Percentiles rank a stretch among this genome's conserved stretches.
Conservation (phyloP, 768 basidiomycete species). For the Tricholoma flavovirens region DNA sequence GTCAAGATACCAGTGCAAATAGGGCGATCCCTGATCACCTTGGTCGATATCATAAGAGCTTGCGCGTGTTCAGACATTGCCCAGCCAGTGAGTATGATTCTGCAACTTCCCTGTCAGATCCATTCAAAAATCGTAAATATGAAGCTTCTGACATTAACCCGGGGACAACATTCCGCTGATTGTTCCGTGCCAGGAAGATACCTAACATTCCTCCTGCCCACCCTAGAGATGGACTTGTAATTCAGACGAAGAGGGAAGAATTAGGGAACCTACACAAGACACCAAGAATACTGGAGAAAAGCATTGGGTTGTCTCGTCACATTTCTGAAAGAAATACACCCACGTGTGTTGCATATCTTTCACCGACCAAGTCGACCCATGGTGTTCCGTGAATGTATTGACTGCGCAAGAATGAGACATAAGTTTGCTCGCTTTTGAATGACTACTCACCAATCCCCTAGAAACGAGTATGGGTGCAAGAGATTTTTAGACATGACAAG, state of each 20-base stretch:
- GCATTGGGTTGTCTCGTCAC: background rate
- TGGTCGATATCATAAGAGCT: conserved; percentile 76
- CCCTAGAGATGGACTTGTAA: conserved; percentile 46
- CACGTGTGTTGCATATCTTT: conserved; percentile 96
- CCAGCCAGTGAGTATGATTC: conserved; percentile 89
- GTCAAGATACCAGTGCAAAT: background rate
- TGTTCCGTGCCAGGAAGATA: conserved; percentile 73
- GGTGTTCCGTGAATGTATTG: conserved; percentile 92
- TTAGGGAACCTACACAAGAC: conserved; percentile 50
- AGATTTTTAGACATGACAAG: background rate
- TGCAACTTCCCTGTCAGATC: conserved; percentile 20
- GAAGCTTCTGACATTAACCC: conserved; percentile 55
- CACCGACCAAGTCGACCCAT: conserved; percentile 72
- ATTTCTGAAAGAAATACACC: conserved; percentile 24
- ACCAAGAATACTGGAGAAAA: conserved; percentile 52
- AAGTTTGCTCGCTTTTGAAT: background rate
- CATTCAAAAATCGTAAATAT: background rate
- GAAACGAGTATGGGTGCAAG: background rate
- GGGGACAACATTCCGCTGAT: conserved; percentile 82
- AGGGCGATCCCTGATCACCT: conserved; percentile 34
- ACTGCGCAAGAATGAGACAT: conserved; percentile 34
- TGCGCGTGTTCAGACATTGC: conserved; percentile 91
- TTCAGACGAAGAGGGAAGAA: background rate
- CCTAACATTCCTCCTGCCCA: conserved; percentile 92
- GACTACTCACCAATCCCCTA: conserved; percentile 52